Percentiles rank a stretch among this genome's conserved stretches.
Evolutionary conservation across 2,329 filamentous ascomycete species (phyloP).

Genomic region (Spiromastix sp.): DNA sequence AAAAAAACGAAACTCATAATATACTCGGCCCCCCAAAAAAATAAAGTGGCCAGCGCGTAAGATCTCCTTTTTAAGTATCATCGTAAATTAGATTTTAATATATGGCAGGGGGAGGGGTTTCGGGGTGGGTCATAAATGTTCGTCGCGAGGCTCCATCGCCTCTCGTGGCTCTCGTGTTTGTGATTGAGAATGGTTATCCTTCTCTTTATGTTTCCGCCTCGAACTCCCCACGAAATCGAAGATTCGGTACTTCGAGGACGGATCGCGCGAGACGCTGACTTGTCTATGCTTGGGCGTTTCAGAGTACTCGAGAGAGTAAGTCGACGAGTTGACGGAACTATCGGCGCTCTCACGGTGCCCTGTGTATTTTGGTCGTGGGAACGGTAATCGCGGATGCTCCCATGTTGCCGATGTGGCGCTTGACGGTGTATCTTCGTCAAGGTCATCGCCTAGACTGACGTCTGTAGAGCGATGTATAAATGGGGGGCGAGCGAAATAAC

Average conservation of each 20-base stretch:
- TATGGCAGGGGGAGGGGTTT: background rate
- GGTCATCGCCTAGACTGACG: constrained; percentile 20
- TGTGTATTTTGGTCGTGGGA: constrained; percentile 29
- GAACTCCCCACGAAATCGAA: constrained; percentile 28
- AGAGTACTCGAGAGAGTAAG: constrained; percentile 32
- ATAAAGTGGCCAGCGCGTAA: too few species aligned
- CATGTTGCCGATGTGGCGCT: constrained; percentile 34
- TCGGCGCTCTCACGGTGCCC: constrained; percentile 32
- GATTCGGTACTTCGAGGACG: constrained; percentile 32
- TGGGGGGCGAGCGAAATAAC: constrained; percentile 31
- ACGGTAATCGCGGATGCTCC: constrained; percentile 32
- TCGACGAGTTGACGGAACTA: constrained; percentile 38
- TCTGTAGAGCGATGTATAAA: constrained; percentile 30
- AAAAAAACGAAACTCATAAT: too few species aligned
- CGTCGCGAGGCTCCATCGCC: constrained; percentile 10
- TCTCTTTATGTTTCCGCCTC: constrained; percentile 11
- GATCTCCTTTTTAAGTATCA: too few species aligned
- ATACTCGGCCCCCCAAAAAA: too few species aligned
- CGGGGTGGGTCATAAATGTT: constrained; percentile 9
- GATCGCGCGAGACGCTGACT: constrained; percentile 29
- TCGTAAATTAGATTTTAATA: too few species aligned
- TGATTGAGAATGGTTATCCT: constrained; percentile 5
- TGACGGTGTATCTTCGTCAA: constrained; percentile 35
- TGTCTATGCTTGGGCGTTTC: constrained; percentile 26
- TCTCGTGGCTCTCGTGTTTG: constrained; percentile 5